These are phyloP conservation scores for Rhizopus microsporus DNA, from an alignment of 371 early-diverging fungal genomes.

Conservation along the genomic window DNA sequence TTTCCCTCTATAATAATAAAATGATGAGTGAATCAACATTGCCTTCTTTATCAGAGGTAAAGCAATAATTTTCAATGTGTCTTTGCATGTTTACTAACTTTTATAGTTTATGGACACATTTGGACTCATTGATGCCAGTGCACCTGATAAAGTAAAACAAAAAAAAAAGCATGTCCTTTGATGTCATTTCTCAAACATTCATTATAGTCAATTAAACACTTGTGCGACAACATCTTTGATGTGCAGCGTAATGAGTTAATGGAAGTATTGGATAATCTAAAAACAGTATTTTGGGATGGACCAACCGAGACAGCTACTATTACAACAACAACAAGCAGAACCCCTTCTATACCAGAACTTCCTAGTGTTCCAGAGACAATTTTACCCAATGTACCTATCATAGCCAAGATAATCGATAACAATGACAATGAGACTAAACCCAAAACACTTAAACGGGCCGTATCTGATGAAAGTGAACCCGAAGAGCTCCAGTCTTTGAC, in stretches of 20 bases:
- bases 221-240: conserved; percentile 33
- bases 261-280: conserved; percentile 22
- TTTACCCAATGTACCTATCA: too few species aligned
- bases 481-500: neutral
- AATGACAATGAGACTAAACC: neutral
- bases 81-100: neutral
- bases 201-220: conserved; percentile 7
- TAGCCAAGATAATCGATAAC: neutral
- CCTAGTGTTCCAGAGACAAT: too few species aligned
- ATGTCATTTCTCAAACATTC: neutral
- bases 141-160: conserved; percentile 2
- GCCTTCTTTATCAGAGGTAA: conserved; percentile 15
- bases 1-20: conserved; percentile 3
- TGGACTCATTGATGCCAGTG: conserved; percentile 5
- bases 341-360: neutral
- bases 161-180: neutral
- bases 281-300: conserved; percentile 23
- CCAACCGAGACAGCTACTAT: neutral
- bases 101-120: conserved; percentile 5
- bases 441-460: neutral
- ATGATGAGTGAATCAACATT: conserved; percentile 1
- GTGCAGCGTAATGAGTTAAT: conserved; percentile 28
- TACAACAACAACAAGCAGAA: conserved; percentile 1
- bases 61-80: neutral
- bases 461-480: neutral